Percentiles rank a stretch among this genome's conserved stretches.
Conservation (phyloP, 805 yeast genomes). For the Nakazawaea molendinolei region DNA sequence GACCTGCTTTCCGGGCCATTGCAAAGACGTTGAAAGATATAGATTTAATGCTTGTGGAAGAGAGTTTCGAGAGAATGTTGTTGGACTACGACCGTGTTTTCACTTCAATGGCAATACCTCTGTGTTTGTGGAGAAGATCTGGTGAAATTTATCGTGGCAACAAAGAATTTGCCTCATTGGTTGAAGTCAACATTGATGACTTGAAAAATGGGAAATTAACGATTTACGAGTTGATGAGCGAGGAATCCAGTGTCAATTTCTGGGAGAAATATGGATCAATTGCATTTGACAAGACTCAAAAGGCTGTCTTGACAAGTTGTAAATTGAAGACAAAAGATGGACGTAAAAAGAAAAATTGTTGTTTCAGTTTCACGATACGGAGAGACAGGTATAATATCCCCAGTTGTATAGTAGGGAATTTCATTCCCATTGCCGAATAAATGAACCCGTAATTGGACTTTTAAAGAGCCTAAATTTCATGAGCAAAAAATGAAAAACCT, state of each 20-base stretch:
- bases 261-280: slow-evolving; percentile 98
- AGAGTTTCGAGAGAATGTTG: slow-evolving; percentile 88
- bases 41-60: slow-evolving; percentile 88
- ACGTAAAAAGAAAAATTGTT: slow-evolving; percentile 71
- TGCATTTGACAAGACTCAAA: slow-evolving; percentile 93
- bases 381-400: slow-evolving; percentile 93
- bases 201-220: slow-evolving; percentile 88
- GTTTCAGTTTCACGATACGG: slow-evolving; percentile 89
- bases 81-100: slow-evolving; percentile 91
- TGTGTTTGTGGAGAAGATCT: slow-evolving; percentile 94
- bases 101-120: slow-evolving; percentile 96
- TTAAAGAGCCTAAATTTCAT: too few relatives aligned
- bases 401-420: slow-evolving; percentile 92
- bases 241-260: slow-evolving; percentile 91
- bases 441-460: too few relatives aligned
- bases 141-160: slow-evolving; percentile 95
- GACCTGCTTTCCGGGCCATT: slow-evolving; percentile 91
- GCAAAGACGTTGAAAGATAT: slow-evolving; percentile 87
- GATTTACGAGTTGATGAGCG: slow-evolving; percentile 89
- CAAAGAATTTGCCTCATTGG: slow-evolving; percentile 90
- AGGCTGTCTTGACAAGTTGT: slow-evolving; percentile 91
- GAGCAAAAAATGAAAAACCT: too few relatives aligned
- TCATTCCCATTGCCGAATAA: slow-evolving; percentile 65
- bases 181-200: slow-evolving; percentile 85
- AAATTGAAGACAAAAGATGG: slow-evolving; percentile 81